phyloP scores from a whole-genome alignment of 345 rosid genomes.

The Acer campestre region DNA sequence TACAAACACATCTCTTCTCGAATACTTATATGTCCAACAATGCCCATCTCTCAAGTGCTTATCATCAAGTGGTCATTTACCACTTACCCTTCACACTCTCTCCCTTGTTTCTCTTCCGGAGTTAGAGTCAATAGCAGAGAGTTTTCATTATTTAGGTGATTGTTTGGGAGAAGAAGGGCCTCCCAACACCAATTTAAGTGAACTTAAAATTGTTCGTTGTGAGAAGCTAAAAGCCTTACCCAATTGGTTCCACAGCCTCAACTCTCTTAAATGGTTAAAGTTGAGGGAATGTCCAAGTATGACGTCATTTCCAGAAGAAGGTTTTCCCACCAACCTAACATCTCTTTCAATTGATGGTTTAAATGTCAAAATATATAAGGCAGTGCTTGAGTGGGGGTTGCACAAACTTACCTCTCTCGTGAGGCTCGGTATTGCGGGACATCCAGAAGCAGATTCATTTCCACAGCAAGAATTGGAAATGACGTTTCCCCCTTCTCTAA shows the following conservation, averaged over 20 bases:
- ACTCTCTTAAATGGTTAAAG: slow-evolving; percentile 13
- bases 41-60: neutral
- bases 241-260: slow-evolving; percentile 6
- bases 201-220: neutral
- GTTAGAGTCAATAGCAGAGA: neutral
- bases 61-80: neutral
- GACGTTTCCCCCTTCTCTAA: slow-evolving; percentile 24
- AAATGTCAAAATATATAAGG: neutral
- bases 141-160: neutral
- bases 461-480: slow-evolving; percentile 23
- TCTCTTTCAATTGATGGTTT: neutral
- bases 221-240: neutral
- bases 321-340: slow-evolving; percentile 17
- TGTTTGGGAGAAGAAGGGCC: neutral
- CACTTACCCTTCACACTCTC: neutral
- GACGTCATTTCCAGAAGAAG: slow-evolving; percentile 19
- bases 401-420: slow-evolving; percentile 18
- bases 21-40: neutral
- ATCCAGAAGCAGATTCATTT: slow-evolving; percentile 4
- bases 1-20: neutral
- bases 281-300: slow-evolving; percentile 2
- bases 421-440: slow-evolving; percentile 2
- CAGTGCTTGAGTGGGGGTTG: slow-evolving; percentile 23
- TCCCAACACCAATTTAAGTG: neutral
- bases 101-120: no score